Conservation (phyloP, 768 basidiomycete species). For the Pleurotus citrinopileatus region DNA sequence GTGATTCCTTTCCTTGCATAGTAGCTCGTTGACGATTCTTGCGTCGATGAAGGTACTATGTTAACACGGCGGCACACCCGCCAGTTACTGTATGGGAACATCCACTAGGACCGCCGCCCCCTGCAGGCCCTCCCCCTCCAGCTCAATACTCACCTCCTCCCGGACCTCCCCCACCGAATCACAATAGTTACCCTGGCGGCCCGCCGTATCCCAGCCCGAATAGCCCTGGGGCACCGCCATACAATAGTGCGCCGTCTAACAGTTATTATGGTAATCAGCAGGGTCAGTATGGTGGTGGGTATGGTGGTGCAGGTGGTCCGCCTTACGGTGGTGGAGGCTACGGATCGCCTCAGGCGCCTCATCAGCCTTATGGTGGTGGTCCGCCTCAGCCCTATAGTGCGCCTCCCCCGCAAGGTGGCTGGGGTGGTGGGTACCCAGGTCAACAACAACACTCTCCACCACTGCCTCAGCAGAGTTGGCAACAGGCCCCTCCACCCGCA, state of each 20-base stretch:
- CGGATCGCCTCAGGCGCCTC: constrained; percentile 19
- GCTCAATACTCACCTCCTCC: constrained; percentile 36
- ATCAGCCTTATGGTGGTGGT: constrained; percentile 19
- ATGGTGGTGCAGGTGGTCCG: constrained; percentile 11
- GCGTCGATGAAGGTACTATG: constrained; percentile 85
- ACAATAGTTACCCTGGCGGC: constrained; percentile 20
- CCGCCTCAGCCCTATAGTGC: constrained; percentile 24
- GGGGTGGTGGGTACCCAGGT: constrained; percentile 11
- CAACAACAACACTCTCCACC: constrained; percentile 6
- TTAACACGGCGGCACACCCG: constrained; percentile 61
- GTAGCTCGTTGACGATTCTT: no score
- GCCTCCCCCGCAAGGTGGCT: constrained; percentile 16
- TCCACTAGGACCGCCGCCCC: constrained; percentile 52
- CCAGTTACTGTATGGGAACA: constrained; percentile 70
- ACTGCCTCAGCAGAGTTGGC: constrained; percentile 14
- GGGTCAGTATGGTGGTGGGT: constrained; percentile 18
- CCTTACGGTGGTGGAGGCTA: constrained; percentile 18
- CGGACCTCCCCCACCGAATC: constrained; percentile 44
- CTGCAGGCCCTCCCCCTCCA: constrained; percentile 32
- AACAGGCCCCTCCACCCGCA: constrained; percentile 16
- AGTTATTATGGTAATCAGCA: constrained; percentile 25
- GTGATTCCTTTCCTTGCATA: no score
- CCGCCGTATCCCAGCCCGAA: constrained; percentile 11
- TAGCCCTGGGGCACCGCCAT: constrained; percentile 25
- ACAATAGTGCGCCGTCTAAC: constrained; percentile 17